Percentiles rank a stretch among this genome's conserved stretches.
Conservation (phyloP, 2,329 filamentous ascomycete genomes). For the Colletotrichum tropicicola region DNA sequence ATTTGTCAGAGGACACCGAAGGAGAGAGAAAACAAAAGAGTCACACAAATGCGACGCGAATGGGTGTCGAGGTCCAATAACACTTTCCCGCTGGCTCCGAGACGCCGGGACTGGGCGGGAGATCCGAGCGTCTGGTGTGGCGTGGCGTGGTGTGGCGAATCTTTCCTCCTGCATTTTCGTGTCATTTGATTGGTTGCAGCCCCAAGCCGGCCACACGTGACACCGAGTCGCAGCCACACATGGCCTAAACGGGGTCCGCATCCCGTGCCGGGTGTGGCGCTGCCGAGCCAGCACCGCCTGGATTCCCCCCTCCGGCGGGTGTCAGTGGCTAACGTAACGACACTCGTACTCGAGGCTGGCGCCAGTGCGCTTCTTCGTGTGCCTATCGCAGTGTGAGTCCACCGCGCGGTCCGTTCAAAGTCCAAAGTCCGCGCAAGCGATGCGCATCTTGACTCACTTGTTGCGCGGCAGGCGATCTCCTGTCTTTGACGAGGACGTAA, state of each 20-base stretch:
- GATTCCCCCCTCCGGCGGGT: neutral
- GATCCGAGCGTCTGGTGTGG: too few relatives aligned
- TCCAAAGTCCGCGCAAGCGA: too few relatives aligned
- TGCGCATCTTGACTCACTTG: too few relatives aligned
- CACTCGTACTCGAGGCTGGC: constrained; percentile 3
- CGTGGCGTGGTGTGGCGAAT: constrained; percentile 5
- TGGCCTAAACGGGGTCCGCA: neutral
- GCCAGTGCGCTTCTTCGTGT: too few relatives aligned
- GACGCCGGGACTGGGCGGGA: neutral
- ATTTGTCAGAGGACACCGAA: neutral
- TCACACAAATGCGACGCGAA: neutral
- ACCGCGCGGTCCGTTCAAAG: too few relatives aligned
- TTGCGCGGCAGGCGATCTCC: too few relatives aligned
- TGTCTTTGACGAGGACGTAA: too few relatives aligned
- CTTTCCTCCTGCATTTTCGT: neutral
- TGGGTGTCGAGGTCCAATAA: neutral
- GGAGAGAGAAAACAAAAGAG: neutral
- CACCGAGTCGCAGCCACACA: neutral
- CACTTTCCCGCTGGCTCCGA: neutral
- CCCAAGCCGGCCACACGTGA: neutral
- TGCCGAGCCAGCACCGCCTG: neutral
- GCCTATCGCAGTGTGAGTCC: too few relatives aligned
- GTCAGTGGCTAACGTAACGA: constrained; percentile 2
- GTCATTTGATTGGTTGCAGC: neutral
- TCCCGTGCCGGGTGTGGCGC: neutral